phyloP scores from a whole-genome alignment of 2,329 filamentous ascomycete species.

The Cladophialophora yegresii region DNA sequence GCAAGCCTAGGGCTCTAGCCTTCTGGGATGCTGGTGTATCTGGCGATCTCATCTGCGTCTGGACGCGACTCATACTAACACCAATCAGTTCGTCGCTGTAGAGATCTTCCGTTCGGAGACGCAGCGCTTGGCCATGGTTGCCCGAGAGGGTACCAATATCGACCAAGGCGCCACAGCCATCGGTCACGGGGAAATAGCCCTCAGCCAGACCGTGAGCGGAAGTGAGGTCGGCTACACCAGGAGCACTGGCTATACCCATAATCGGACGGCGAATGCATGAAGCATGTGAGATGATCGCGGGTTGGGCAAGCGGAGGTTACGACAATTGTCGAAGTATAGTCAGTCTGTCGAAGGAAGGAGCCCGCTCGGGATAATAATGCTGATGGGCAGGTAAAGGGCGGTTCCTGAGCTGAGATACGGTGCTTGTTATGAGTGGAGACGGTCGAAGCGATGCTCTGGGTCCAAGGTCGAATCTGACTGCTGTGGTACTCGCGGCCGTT shows the following conservation, averaged over 20 bases:
- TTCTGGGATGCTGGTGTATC: constrained; percentile 62
- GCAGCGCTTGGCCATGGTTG: not conserved
- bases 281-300: constrained; percentile 8
- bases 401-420: constrained; percentile 11
- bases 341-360: not conserved
- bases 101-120: constrained; percentile 20
- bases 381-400: not conserved
- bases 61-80: constrained; percentile 60
- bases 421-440: constrained; percentile 13
- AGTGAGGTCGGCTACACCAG: constrained; percentile 20
- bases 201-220: constrained; percentile 20
- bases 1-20: constrained; percentile 54
- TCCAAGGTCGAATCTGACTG: constrained; percentile 1
- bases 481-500: not conserved
- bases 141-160: constrained; percentile 12
- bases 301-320: not conserved
- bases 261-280: constrained; percentile 20
- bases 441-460: not conserved
- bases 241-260: constrained; percentile 27
- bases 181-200: constrained; percentile 9
- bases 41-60: constrained; percentile 59
- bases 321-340: not conserved
- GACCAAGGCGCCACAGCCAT: constrained; percentile 10
- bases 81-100: constrained; percentile 51
- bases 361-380: constrained; percentile 3